Base-by-base conservation (phyloP, 2,329 filamentous ascomycete species). In the Aspergillus sp. region DNA sequence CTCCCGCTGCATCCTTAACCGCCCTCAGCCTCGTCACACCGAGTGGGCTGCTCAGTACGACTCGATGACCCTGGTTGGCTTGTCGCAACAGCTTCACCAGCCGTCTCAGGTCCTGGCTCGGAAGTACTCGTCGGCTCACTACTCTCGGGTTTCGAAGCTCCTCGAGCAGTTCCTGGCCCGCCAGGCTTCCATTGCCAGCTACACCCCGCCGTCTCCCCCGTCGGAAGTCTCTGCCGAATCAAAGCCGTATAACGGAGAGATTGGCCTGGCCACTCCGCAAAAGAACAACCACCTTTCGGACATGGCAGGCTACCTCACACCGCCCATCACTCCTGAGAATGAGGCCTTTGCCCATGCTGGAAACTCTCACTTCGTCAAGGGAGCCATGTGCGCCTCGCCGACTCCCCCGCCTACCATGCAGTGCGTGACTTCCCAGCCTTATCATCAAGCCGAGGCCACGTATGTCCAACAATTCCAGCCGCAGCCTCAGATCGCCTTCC, bases 1-100 rank as follows among this genome's bases (percentile, higher is more conserved):
- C 37, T 85, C 91, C 35, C 80, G 90, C 54, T 91, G 88, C 64
- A 89, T 98, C 54, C 80, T 97, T 9, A 84, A 84, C 61, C 84
- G 89, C 50, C 80, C 84, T 37, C 89, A 95, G 67, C 78, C 84
- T 54, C 82, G 82, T 53, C 84, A 88, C 52, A 81, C 80, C 35
- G 85, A 90, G 55, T 94, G 88, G 87, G 83, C 80, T 49, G 75
- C 70, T 41, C 71, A 73, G 49, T 78, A 74, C 54, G 74, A 76
- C 56, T 72, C 70, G 30, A 69, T 68, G 56, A 76, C 73, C 5
- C 74, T 85, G 15, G 74, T 83, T 52, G 77, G 77, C 52, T 69
- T 86, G 47, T 83, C 81, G 17, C 82, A 85, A 62, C 78, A 84
- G 60, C 70, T 87, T 45, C 78, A 82, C 56, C 78, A 82, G 56